These are phyloP conservation scores for Claviceps pazoutovae DNA, from an alignment of 2,329 filamentous ascomycete genomes.

Conservation along the genomic window DNA sequence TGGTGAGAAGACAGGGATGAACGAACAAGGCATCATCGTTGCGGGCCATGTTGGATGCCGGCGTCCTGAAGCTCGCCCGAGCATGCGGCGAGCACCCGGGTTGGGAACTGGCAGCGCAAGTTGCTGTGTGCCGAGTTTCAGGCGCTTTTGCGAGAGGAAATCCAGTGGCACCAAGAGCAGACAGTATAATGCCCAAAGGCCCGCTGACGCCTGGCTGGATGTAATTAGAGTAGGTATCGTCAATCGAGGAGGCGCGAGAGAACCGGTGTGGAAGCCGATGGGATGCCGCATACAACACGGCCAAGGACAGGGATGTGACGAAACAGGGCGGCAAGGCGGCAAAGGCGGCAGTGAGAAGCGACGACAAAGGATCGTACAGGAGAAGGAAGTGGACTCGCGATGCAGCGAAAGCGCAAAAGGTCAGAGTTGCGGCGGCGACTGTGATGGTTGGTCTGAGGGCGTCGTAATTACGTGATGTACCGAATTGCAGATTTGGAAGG, in stretches of 20 bases:
- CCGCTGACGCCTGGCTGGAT: slow-evolving; percentile 4
- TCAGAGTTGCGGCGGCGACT: background rate
- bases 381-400: background rate
- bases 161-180: background rate
- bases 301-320: background rate
- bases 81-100: background rate
- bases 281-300: slow-evolving; percentile 3
- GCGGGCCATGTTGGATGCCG: slow-evolving; percentile 33
- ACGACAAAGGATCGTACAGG: background rate
- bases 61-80: slow-evolving; percentile 1
- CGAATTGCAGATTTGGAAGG: background rate
- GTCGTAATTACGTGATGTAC: slow-evolving; percentile 4
- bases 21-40: slow-evolving; percentile 38
- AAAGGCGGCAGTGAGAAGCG: background rate
- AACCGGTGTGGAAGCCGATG: slow-evolving; percentile 1
- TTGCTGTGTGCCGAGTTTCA: background rate
- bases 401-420: background rate
- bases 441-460: slow-evolving; percentile 1
- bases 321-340: background rate
- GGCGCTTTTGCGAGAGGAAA: background rate
- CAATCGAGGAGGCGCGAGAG: slow-evolving; percentile 4
- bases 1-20: background rate
- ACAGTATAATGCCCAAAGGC: background rate
- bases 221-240: slow-evolving; percentile 1
- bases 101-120: background rate